Percentiles rank a stretch among this genome's conserved stretches.
These are phyloP conservation scores for Globisporangium barbulae DNA, from an alignment of 352 stramenopile species.

Conservation along the genomic window DNA sequence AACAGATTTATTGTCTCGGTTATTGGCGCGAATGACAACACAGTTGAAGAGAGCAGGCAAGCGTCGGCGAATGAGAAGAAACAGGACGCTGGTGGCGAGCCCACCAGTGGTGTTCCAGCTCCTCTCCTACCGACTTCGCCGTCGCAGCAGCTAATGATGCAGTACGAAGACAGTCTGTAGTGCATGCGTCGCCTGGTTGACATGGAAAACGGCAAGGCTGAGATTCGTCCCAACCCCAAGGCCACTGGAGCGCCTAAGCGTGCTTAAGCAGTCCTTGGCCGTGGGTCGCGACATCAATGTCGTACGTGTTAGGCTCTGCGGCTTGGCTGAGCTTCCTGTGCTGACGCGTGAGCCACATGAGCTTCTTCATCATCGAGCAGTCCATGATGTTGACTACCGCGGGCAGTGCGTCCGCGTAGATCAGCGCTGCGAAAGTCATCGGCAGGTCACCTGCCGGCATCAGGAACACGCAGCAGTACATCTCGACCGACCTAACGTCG, in stretches of 20 bases:
- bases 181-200: background rate
- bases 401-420: constrained; percentile 4
- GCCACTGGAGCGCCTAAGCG: background rate
- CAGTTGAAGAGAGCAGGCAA: background rate
- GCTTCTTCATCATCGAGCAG: constrained; percentile 9
- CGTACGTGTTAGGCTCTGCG: background rate
- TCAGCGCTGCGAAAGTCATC: background rate
- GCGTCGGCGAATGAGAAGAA: background rate
- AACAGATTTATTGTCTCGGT: background rate
- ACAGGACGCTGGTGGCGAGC: background rate
- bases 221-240: background rate
- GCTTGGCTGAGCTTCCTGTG: background rate
- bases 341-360: constrained; percentile 5
- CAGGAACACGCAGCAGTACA: background rate
- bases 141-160: constrained; percentile 12
- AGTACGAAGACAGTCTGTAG: constrained; percentile 19
- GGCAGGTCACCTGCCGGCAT: background rate
- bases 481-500: constrained; percentile 1
- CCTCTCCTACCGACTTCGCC: background rate
- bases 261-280: background rate
- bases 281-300: background rate
- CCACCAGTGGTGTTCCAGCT: background rate
- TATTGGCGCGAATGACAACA: background rate
- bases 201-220: no score
- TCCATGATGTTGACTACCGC: background rate